Percentiles rank a stretch among this genome's conserved stretches.
phyloP scores from a whole-genome alignment of 2,329 filamentous ascomycete genomes.

The Dothidotthia symphoricarpi region DNA sequence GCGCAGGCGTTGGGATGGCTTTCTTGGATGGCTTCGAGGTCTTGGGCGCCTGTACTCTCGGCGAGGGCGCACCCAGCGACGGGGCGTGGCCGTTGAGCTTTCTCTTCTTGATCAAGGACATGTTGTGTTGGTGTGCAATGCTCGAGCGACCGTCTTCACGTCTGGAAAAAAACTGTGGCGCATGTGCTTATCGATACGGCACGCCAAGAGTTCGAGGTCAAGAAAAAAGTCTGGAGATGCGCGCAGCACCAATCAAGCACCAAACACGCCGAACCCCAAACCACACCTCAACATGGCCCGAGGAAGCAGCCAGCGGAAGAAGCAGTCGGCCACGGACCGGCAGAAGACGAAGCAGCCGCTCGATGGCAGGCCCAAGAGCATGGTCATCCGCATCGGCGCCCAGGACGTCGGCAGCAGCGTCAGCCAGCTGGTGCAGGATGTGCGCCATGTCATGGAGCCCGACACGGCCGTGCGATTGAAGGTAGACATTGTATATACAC shows the following conservation, averaged over 20 bases:
- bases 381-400: conserved; percentile 97
- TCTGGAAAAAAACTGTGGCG: conserved; percentile 12
- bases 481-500: conserved; percentile 38
- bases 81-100: conserved; percentile 37
- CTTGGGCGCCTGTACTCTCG: conserved; percentile 18
- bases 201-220: conserved; percentile 22
- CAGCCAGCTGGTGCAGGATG: conserved; percentile 86
- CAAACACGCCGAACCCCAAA: not conserved
- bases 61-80: conserved; percentile 3
- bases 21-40: conserved; percentile 18
- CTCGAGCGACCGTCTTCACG: too few relatives aligned
- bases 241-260: conserved; percentile 2
- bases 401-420: conserved; percentile 89
- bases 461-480: conserved; percentile 86
- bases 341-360: conserved; percentile 56
- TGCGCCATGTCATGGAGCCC: conserved; percentile 92
- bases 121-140: conserved; percentile 18
- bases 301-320: conserved; percentile 32
- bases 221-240: conserved; percentile 14
- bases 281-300: conserved; percentile 26
- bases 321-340: conserved; percentile 38
- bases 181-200: conserved; percentile 9
- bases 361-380: conserved; percentile 79
- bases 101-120: conserved; percentile 46
- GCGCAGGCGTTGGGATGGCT: conserved; percentile 11